Evolutionary conservation across 148 eudicot species (phyloP), one percentile per base, ranked within the genome.

Genomic region (Diospyros lotus): DNA sequence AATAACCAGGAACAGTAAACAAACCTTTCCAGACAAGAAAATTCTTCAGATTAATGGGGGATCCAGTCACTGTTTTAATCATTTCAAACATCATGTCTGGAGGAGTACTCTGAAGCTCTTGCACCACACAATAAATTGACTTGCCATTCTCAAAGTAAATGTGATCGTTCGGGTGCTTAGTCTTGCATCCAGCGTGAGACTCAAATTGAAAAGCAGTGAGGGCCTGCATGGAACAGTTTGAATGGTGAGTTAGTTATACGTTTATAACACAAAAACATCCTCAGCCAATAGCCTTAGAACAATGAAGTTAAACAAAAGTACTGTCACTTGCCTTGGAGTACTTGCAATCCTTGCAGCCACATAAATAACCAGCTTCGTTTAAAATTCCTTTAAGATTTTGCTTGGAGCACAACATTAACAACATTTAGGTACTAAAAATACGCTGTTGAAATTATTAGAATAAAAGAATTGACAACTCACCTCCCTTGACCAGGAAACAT

Each of bases 151-250:
- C 90, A 73, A 93, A 89, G 85, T 85, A 93, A 55, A 93, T 93
- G 81, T 91, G 98, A 80, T 91, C 88, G 82, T 93, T 93, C 61
- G 98, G 96, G 82, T 91, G 96, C 75, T 89, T 91, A 8, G 98
- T 91, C 82, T 89, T 93, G 86, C 96, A 86, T 60, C 92, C 86
- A 68, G 96, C 96, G 75, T 93, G 98, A 18, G 90, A 90, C 83
- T 93, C 98, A 67, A 88, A 93, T 78, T 91, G 96, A 80, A 78
- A 89, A 66, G 94, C 94, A 82, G 87, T 93, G 52, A 93, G 77
- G 18, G 82, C 87, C 98, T 93, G 69, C 50, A 77, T 12, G 80
- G 70, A 73, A 43, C 55, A 69, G 38, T 53, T 13, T 9, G 41
- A 8, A 41, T 39, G 46, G 48, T 46, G 6, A 48, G 52, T 48